These are phyloP conservation scores for Penicillium freii DNA, from an alignment of 2,329 filamentous ascomycete species.

Conservation along the genomic window DNA sequence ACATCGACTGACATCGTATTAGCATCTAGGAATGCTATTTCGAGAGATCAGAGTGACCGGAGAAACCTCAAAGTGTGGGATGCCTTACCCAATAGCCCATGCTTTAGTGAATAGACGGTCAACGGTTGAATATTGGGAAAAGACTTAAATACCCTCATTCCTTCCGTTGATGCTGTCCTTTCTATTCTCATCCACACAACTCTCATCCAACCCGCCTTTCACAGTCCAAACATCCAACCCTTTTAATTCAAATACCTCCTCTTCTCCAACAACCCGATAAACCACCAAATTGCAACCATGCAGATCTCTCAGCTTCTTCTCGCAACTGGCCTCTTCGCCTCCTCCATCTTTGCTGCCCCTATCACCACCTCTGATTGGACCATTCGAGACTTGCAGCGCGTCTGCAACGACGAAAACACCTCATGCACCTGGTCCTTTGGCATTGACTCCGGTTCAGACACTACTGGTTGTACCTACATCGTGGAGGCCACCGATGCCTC, in stretches of 20 bases:
- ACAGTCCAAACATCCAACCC: not conserved
- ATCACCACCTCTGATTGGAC: not conserved
- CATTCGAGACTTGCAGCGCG: not conserved
- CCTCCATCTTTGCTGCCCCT: constrained; percentile 16
- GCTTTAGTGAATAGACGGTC: not conserved
- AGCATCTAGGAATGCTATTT: not conserved
- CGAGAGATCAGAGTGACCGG: not conserved
- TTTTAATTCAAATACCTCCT: no score
- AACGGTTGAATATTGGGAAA: not conserved
- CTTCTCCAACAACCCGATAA: not conserved
- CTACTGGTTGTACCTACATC: not conserved
- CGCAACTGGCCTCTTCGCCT: not conserved
- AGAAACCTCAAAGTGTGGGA: not conserved
- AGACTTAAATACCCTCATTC: not conserved
- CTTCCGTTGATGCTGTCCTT: not conserved
- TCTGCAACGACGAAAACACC: not conserved
- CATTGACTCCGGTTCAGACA: not conserved
- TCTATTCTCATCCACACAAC: not conserved
- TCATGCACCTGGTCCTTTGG: not conserved
- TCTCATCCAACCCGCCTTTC: not conserved
- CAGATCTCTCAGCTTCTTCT: not conserved
- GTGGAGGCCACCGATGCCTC: not conserved
- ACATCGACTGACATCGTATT: not conserved
- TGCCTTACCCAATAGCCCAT: not conserved
- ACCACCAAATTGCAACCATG: not conserved